Evolutionary conservation across 139 green algal species (phyloP), one percentile per base, ranked within the genome.

Genomic region (Spirogloea muscicola): DNA sequence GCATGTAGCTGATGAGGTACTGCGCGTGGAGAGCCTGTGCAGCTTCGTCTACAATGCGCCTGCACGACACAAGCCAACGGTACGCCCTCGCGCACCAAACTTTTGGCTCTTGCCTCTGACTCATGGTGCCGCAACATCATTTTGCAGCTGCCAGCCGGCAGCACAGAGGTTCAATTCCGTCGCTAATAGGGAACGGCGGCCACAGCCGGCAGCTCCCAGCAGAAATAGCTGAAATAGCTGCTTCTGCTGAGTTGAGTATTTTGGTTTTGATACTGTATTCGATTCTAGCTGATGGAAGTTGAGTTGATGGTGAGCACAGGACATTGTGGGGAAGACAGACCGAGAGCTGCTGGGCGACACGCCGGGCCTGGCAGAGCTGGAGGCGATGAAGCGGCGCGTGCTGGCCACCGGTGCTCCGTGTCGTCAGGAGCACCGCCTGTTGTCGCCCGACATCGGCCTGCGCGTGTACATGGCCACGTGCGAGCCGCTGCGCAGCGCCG

Each of bases 11-110:
- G n/a, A n/a, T n/a, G n/a, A n/a, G n/a, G n/a, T n/a, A n/a, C n/a
- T n/a, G n/a, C n/a, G n/a, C n/a, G n/a, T n/a, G n/a, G n/a, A n/a
- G n/a, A n/a, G 52, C 46, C n/a, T 62, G 7, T 7, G 40, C 52
- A 62, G 52, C 31, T 62, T 62, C 40, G 40, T 62, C 7, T 62
- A 62, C 9, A 62, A 62, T 7, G 52, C 52, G 7, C 52, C 52
- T 62, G 31, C 52, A 62, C 38, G 6, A 39, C 40, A 33, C 31
- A 62, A 62, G 52, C 52, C 52, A 43, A 6, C 38, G 52, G 52
- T 62, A 55, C 21, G 21, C 46, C n/a, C n/a, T n/a, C n/a, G n/a
- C n/a, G n/a, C 21, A 55, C 21, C 21, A 55, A 55, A 31, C 46
- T 55, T 55, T 31, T 55, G 21, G 21, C 46, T 31, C 21, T 31